Conservation (phyloP, 2,329 filamentous ascomycete genomes). For the Beauveria bassiana region DNA sequence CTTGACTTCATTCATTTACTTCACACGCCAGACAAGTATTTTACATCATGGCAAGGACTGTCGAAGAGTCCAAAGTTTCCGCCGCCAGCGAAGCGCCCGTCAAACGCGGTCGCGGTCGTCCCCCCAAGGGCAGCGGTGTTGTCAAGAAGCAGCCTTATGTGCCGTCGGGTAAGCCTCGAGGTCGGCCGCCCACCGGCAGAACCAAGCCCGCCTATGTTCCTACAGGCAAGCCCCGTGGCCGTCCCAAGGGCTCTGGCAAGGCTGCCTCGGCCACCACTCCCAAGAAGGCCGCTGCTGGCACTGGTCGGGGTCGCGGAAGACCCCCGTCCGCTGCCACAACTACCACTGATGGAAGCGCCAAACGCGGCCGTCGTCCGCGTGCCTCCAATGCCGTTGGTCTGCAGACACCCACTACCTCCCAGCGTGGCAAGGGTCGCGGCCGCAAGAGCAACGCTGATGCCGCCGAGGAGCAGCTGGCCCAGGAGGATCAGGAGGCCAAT, state of each 20-base stretch:
- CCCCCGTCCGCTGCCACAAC: conserved; percentile 22
- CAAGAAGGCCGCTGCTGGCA: conserved; percentile 7
- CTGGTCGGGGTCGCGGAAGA: conserved; percentile 23
- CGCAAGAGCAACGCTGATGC: conserved; percentile 15
- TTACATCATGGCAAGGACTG: conserved; percentile 17
- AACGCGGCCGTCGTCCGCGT: neutral
- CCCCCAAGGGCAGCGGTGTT: conserved; percentile 32
- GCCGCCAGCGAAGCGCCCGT: conserved; percentile 4
- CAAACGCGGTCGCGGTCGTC: conserved; percentile 32
- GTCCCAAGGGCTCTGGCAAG: conserved; percentile 34
- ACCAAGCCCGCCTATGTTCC: conserved; percentile 27
- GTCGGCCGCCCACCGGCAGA: conserved; percentile 30
- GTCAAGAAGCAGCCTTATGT: conserved; percentile 26
- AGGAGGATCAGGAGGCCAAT: conserved; percentile 16
- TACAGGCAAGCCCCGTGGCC: conserved; percentile 39
- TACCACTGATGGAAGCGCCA: conserved; percentile 11
- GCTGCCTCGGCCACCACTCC: neutral
- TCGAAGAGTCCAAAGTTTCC: conserved; percentile 20
- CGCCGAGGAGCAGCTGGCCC: conserved; percentile 19
- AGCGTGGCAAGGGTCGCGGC: neutral
- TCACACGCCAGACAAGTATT: neutral
- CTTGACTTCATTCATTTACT: neutral
- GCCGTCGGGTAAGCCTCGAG: conserved; percentile 33
- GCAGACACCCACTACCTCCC: neutral
- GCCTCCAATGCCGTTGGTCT: neutral